phyloP scores from a whole-genome alignment of 345 rosid genomes.

The Hirschfeldia incana region DNA sequence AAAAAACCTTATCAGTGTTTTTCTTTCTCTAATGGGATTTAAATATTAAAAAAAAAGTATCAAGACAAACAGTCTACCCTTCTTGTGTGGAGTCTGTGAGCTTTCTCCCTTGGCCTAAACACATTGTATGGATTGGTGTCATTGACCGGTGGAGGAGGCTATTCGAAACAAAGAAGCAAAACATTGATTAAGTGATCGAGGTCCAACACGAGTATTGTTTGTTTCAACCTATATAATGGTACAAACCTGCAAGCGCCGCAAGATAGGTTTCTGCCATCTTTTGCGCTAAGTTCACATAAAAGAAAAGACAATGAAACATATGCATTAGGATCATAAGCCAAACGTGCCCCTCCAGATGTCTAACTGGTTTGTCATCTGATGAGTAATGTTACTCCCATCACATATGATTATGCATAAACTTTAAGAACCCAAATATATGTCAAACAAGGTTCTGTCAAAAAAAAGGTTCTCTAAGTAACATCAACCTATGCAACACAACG shows the following conservation, averaged over 20 bases:
- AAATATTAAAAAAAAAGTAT: background rate
- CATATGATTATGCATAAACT: slow-evolving; percentile 14
- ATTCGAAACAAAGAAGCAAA: slow-evolving; percentile 35
- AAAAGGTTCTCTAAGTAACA: background rate
- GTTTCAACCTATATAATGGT: background rate
- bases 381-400: background rate
- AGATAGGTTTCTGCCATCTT: slow-evolving; percentile 95
- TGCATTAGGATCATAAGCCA: slow-evolving; percentile 18
- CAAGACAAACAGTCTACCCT: slow-evolving; percentile 52
- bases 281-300: slow-evolving; percentile 62
- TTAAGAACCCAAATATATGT: slow-evolving; percentile 3
- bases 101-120: slow-evolving; percentile 95
- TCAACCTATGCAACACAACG: background rate
- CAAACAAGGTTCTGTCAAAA: background rate
- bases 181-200: slow-evolving; percentile 1
- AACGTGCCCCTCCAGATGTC: slow-evolving; percentile 3
- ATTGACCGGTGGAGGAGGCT: slow-evolving; percentile 98
- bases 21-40: background rate
- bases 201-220: slow-evolving; percentile 7
- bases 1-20: slow-evolving; percentile 19
- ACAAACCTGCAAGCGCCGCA: slow-evolving; percentile 97
- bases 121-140: slow-evolving; percentile 98
- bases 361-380: background rate
- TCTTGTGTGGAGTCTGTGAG: slow-evolving; percentile 94
- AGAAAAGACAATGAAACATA: slow-evolving; percentile 11